A percentile compares a stretch with the other conserved stretches of the same genome.
Evolutionary conservation across 139 green algal species (phyloP).

Genomic region (Diplosphaera chodatii): DNA sequence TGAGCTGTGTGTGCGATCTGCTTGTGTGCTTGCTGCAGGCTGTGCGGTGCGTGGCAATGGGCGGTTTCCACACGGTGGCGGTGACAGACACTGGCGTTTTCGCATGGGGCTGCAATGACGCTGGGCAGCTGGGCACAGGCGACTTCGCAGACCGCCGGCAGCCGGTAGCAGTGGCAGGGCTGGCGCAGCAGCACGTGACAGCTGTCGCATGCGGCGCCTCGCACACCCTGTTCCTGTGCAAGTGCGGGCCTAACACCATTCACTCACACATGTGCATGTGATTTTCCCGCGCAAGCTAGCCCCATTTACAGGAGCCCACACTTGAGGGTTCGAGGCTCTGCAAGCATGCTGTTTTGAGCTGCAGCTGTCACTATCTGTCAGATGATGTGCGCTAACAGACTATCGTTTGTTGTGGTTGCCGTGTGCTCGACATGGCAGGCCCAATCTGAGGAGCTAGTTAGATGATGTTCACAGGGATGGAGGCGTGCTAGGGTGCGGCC

Average conservation of each 20-base stretch:
- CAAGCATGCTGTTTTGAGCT: too few relatives aligned
- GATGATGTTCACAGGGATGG: conserved; percentile 45
- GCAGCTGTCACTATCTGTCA: too few relatives aligned
- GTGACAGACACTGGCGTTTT: conserved; percentile 58
- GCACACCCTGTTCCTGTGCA: conserved; percentile 66
- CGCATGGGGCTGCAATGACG: conserved; percentile 60
- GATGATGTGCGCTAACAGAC: too few relatives aligned
- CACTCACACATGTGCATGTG: too few relatives aligned
- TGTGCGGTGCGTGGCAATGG: conserved; percentile 56
- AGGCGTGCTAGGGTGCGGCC: conserved; percentile 57
- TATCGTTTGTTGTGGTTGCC: too few relatives aligned
- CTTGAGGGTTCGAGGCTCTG: too few relatives aligned
- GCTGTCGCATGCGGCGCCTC: conserved; percentile 45
- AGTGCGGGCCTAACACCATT: neutral
- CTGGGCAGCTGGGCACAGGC: conserved; percentile 54
- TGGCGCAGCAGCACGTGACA: conserved; percentile 30
- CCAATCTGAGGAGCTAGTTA: too few relatives aligned
- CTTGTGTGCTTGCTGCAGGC: conserved; percentile 43
- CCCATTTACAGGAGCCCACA: too few relatives aligned
- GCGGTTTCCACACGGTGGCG: conserved; percentile 66
- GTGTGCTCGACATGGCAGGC: too few relatives aligned
- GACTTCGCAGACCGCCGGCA: conserved; percentile 22
- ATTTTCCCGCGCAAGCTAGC: neutral
- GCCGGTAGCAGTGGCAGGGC: conserved; percentile 28
- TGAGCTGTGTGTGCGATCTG: too few relatives aligned